These are phyloP conservation scores for Boechera divaricarpa DNA, from an alignment of 345 rosid genomes.

Conservation along the genomic window DNA sequence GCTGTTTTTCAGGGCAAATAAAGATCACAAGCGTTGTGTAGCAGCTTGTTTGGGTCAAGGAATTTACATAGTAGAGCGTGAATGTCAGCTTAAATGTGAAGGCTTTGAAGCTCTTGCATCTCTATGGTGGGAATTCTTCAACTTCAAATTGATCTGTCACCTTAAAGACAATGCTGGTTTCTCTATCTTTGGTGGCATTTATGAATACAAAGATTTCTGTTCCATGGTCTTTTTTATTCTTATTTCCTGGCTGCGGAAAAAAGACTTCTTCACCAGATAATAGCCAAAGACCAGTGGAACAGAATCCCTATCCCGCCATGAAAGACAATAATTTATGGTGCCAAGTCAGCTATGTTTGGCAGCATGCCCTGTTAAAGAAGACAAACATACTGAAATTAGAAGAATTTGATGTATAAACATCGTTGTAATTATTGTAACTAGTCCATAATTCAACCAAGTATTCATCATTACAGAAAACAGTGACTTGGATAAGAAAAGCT, in stretches of 20 bases:
- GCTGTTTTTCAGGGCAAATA: slow-evolving; percentile 45
- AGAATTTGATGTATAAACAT: neutral
- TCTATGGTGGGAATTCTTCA: slow-evolving; percentile 81
- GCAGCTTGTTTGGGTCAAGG: slow-evolving; percentile 77
- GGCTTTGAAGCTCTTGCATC: slow-evolving; percentile 55
- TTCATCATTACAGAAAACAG: slow-evolving; percentile 23
- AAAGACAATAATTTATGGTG: slow-evolving; percentile 9
- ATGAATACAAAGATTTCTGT: slow-evolving; percentile 50
- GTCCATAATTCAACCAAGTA: slow-evolving; percentile 27
- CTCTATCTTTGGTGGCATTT: slow-evolving; percentile 83
- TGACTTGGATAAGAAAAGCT: slow-evolving; percentile 9
- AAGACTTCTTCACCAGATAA: slow-evolving; percentile 24
- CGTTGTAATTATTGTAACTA: neutral
- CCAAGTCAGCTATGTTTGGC: slow-evolving; percentile 41
- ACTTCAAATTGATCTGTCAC: slow-evolving; percentile 57
- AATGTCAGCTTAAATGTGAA: slow-evolving; percentile 63
- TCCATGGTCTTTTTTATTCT: slow-evolving; percentile 18
- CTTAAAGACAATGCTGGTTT: slow-evolving; percentile 73
- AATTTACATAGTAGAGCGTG: slow-evolving; percentile 62
- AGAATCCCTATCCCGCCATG: slow-evolving; percentile 28
- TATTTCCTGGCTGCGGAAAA: slow-evolving; percentile 23
- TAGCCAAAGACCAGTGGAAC: slow-evolving; percentile 18
- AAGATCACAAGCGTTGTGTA: slow-evolving; percentile 61
- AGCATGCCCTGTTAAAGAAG: slow-evolving; percentile 43
- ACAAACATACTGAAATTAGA: slow-evolving; percentile 22